Evolutionary conservation across 2,329 filamentous ascomycete species (phyloP), one percentile per base, ranked within the genome.

Genomic region (Hymenoscyphus fraxineus): DNA sequence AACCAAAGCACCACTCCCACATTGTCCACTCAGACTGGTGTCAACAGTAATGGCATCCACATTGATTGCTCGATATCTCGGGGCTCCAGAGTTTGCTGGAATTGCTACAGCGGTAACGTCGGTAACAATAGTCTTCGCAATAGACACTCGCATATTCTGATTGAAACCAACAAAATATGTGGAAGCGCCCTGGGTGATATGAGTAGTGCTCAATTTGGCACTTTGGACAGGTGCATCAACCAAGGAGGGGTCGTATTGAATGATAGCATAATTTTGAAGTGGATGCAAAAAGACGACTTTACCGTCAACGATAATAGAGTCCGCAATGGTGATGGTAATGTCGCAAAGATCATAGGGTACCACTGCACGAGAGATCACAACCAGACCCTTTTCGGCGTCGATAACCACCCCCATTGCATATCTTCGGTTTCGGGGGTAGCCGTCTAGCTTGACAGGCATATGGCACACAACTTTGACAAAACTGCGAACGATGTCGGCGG

Each of bases 161-260:
- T 99, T 99, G 80, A 97, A 96, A n/a, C 95, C 96, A 68, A 99
- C 90, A 78, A 99, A 99, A 70, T 97, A 93, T 0, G 93, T 97
- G 64, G 94, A 90, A 59, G 93, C 92, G 41, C 95, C 95, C 79
- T 98, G 95, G 60, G 92, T 93, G 75, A 98, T 92, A 71, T 88
- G 87, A 63, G 91, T 87, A 6, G 83, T 87, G 73, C 92, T 92
- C 59, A 99, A 83, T 72, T 87, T 91, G 4, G 96, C 95, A 68
- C 91, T 94, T 80, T 93, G 86, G 13, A 99, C 93, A 0, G 95
- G 93, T 1, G 94, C 95, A 73, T 96, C 87, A n/a, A 98, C 96
- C 19, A 99, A 85, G 47, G 85, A 87, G 1, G 95, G 92, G 75
- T 99, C 94, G 76, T 99, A 99, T 78, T 96, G 90, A 72, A 99